Conservation (phyloP, 345 rosid genomes). For the Excoecaria cochinchinensis region DNA sequence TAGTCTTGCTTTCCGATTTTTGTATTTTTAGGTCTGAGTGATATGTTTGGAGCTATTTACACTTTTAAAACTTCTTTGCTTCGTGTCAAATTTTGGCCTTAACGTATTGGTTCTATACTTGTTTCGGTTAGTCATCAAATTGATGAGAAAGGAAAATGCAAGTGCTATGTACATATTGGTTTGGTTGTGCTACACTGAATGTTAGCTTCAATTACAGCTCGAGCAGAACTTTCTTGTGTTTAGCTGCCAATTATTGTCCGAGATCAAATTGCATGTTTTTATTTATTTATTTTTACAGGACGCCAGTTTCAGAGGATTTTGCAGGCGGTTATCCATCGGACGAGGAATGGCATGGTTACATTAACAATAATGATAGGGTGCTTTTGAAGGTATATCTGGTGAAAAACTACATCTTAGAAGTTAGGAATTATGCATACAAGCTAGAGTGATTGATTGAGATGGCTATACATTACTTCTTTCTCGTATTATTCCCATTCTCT, state of each 20-base stretch:
- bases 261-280: background rate
- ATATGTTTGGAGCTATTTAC: background rate
- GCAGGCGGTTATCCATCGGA: conserved; percentile 82
- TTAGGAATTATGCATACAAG: background rate
- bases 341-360: conserved; percentile 96
- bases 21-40: background rate
- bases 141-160: background rate
- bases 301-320: conserved; percentile 65
- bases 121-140: background rate
- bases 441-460: background rate
- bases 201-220: background rate
- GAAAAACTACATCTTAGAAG: background rate
- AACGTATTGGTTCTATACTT: background rate
- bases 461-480: background rate
- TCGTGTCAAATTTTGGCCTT: background rate
- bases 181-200: background rate
- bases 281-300: conserved; percentile 35
- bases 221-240: background rate
- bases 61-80: background rate
- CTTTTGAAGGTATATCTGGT: conserved; percentile 69
- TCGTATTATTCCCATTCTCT: background rate
- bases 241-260: background rate
- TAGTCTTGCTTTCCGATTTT: background rate
- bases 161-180: background rate
- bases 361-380: conserved; percentile 81